Conservation (phyloP, 2,329 filamentous ascomycete genomes). For the Myotisia sp. region DNA sequence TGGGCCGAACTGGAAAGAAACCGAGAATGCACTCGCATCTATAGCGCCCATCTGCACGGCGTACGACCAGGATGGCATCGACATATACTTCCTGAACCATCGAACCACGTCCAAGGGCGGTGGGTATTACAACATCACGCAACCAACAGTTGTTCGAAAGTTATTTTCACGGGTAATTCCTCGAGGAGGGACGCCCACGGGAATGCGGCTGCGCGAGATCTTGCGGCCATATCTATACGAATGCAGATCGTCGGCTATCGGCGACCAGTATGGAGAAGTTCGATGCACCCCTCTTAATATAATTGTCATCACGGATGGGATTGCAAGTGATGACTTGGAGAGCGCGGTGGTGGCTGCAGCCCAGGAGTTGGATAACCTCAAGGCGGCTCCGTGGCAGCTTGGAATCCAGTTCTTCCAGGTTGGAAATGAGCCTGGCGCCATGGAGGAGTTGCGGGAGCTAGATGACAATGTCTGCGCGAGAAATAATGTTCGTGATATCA, state of each 20-base stretch:
- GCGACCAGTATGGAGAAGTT: conserved; percentile 15
- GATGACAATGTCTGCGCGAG: conserved; percentile 56
- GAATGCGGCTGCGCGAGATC: conserved; percentile 54
- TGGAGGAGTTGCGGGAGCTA: conserved; percentile 51
- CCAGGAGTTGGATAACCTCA: conserved; percentile 46
- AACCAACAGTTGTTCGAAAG: conserved; percentile 42
- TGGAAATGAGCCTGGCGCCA: conserved; percentile 54
- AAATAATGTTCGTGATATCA: conserved; percentile 64
- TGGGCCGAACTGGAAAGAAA: conserved; percentile 62
- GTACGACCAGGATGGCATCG: conserved; percentile 72
- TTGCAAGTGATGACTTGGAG: conserved; percentile 65
- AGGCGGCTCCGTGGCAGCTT: conserved; percentile 65
- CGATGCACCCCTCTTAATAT: conserved; percentile 67
- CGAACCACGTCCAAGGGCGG: conserved; percentile 28
- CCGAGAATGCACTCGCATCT: conserved; percentile 50
- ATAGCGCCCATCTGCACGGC: conserved; percentile 71
- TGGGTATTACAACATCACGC: conserved; percentile 52
- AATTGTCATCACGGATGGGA: conserved; percentile 86
- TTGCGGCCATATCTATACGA: conserved; percentile 59
- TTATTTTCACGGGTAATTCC: conserved; percentile 61
- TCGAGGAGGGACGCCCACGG: conserved; percentile 57
- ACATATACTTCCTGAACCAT: conserved; percentile 82
- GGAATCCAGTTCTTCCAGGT: conserved; percentile 96
- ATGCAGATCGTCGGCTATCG: conserved; percentile 14
- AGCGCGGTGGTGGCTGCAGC: conserved; percentile 53